These are phyloP conservation scores for Naumovozyma castellii DNA, from an alignment of 805 yeast genomes.

Conservation along the genomic window DNA sequence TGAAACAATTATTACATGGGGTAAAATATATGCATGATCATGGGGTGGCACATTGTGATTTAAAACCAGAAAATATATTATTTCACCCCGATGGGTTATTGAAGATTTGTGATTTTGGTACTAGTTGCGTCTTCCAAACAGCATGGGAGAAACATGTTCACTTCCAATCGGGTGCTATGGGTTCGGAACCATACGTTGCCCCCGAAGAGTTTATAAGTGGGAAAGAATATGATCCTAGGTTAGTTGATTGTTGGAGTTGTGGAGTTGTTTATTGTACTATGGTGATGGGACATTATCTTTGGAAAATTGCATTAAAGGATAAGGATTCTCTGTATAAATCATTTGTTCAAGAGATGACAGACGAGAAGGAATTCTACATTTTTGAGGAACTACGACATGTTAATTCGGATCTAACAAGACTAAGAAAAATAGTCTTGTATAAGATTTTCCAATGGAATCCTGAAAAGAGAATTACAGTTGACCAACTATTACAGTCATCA, in stretches of 20 bases:
- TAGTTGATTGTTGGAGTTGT: slow-evolving; percentile 82
- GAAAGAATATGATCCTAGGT: slow-evolving; percentile 59
- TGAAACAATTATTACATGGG: slow-evolving; percentile 79
- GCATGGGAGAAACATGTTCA: slow-evolving; percentile 78
- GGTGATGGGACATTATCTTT: slow-evolving; percentile 82
- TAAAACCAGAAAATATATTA: slow-evolving; percentile 80
- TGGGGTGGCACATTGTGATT: slow-evolving; percentile 90
- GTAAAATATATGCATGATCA: slow-evolving; percentile 77
- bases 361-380: slow-evolving; percentile 37
- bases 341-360: slow-evolving; percentile 37
- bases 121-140: slow-evolving; percentile 81
- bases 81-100: slow-evolving; percentile 57
- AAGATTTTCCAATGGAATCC: slow-evolving; percentile 54
- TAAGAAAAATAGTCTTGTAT: slow-evolving; percentile 43
- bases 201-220: slow-evolving; percentile 69
- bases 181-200: slow-evolving; percentile 85
- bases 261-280: slow-evolving; percentile 72
- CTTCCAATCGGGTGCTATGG: slow-evolving; percentile 62
- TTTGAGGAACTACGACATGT: slow-evolving; percentile 45
- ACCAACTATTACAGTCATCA: slow-evolving; percentile 44
- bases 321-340: slow-evolving; percentile 41
- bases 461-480: slow-evolving; percentile 40
- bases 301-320: slow-evolving; percentile 68
- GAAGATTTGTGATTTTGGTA: slow-evolving; percentile 80
- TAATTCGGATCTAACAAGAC: slow-evolving; percentile 30